Percentiles rank a stretch among this genome's conserved stretches.
phyloP scores from a whole-genome alignment of 352 stramenopile species.

The Phytopythium helicoides region DNA sequence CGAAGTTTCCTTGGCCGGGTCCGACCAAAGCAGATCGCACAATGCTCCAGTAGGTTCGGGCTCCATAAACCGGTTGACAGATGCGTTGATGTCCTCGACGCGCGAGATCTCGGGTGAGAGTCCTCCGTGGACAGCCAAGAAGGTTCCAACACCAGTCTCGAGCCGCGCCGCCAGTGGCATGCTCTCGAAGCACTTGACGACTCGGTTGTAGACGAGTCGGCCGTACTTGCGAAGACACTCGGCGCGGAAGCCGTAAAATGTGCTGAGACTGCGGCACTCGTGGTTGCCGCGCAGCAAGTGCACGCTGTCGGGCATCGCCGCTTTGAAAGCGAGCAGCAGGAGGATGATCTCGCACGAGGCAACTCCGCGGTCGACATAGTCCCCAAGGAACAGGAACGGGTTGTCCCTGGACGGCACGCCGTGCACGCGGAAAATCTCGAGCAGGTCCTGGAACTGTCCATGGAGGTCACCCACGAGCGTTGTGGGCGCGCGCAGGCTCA shows the following conservation, averaged over 20 bases:
- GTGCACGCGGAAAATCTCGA: conserved; percentile 74
- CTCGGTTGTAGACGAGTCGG: conserved; percentile 72
- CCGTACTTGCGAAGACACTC: conserved; percentile 93
- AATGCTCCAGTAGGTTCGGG: conserved; percentile 88
- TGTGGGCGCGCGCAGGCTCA: conserved; percentile 42
- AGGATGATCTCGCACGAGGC: conserved; percentile 98
- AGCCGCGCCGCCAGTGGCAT: conserved; percentile 71
- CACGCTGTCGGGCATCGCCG: conserved; percentile 98
- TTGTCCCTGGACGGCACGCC: conserved; percentile 56
- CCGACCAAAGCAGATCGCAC: conserved; percentile 99
- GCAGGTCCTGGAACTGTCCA: conserved; percentile 98
- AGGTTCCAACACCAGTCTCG: conserved; percentile 54
- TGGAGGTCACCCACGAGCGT: conserved; percentile 91
- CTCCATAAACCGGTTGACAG: conserved; percentile 77
- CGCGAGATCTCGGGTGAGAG: conserved; percentile 66
- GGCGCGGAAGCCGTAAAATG: conserved; percentile 99
- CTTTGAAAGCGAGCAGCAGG: conserved; percentile 96
- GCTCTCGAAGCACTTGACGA: conserved; percentile 83
- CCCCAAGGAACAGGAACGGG: conserved; percentile 98
- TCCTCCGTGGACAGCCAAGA: conserved; percentile 72
- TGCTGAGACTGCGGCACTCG: conserved; percentile 98
- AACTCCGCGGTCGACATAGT: conserved; percentile 91
- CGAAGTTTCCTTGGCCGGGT: conserved; percentile 92
- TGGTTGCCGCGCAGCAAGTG: conserved; percentile 99
- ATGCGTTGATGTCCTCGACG: conserved; percentile 74